Base-by-base conservation (phyloP, 495 filamentous ascomycete species). In the Daldinia loculata region DNA sequence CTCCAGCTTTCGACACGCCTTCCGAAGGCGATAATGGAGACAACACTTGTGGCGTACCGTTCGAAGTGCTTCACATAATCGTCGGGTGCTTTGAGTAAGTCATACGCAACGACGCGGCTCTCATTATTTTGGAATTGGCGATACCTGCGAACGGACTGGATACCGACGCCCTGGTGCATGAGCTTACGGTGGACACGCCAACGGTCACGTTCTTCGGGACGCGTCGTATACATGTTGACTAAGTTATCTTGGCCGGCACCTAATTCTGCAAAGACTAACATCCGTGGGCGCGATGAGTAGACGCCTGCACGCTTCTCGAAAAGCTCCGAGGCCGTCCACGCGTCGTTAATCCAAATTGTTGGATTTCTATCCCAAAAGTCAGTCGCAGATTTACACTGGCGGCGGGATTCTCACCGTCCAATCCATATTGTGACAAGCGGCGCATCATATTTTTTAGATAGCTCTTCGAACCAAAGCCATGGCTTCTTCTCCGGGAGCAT, bases 281-380 rank as follows among this genome's bases (percentile, higher is more conserved):
- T 85, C 27, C 82, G 80, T 15, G 83, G 83, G 14, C 83, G 78
- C 2, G 86, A 88, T 3, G 82, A 78, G 71, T 88, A 89, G 55
- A 87, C 84, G 1, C 80, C 81, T 0, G 87, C 86, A 56, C 84
- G 82, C 73, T 87, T 88, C 52, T 89, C 87, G 38, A 89, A 80
- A 4, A 85, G 75, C 41, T 84, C 83, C 12, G 84, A 84, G 0
- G 88, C 88, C 14, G 80, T 69, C 87, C 87, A 89, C 0, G 87
- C 87, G 69, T 90, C 87, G 73, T 89, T 89, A 63, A 89, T 85
- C 88, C 88, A 90, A 14, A 90, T 81, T 0, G 87, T 89, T 0
- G 88, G 88, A 53, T 86, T 88, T 6, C 88, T 83, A n/a, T 5
- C 9, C 2, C 2, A 11, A 24, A 48, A 4, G 43, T 48, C 14